A percentile compares a stretch with the other conserved stretches of the same genome.
Conservation (phyloP, 2,329 filamentous ascomycete species). For the Fusarium siculi region DNA sequence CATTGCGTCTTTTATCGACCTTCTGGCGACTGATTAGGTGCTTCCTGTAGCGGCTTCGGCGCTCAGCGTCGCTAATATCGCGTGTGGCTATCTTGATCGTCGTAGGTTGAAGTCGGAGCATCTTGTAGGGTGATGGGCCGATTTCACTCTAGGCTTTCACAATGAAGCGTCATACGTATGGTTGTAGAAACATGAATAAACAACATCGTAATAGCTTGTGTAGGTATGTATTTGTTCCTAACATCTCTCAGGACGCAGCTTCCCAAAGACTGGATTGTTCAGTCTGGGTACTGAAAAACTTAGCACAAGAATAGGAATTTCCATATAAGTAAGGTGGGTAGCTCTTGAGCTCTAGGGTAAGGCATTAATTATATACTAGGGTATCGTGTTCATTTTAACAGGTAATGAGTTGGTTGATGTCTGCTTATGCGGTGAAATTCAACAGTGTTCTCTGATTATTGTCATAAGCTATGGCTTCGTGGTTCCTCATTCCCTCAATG, state of each 20-base stretch:
- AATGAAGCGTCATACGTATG: not conserved
- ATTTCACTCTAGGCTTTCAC: not conserved
- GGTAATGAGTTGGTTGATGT: not conserved
- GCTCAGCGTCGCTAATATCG: slow-evolving; percentile 37
- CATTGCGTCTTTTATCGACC: not conserved
- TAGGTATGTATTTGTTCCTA: not conserved
- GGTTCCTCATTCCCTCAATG: not conserved
- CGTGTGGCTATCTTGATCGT: slow-evolving; percentile 25
- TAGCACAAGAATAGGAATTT: not conserved
- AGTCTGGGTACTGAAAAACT: not conserved
- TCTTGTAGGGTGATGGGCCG: not conserved
- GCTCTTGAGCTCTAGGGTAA: not conserved
- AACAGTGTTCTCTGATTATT: not conserved
- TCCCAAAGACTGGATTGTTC: not conserved
- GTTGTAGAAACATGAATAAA: not conserved
- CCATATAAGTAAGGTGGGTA: not conserved
- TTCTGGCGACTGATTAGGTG: slow-evolving; percentile 10
- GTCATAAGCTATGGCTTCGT: not conserved
- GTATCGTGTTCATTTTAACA: not conserved
- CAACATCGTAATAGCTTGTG: not conserved
- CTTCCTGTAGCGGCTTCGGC: slow-evolving; percentile 35
- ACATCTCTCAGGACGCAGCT: not conserved
- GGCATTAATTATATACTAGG: too few species aligned
- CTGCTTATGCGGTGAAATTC: too few species aligned
- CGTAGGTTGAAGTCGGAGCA: slow-evolving; percentile 39